Percentiles rank a stretch among this genome's conserved stretches.
Conservation (phyloP, 768 basidiomycete genomes). For the Lentinula guzmanii region DNA sequence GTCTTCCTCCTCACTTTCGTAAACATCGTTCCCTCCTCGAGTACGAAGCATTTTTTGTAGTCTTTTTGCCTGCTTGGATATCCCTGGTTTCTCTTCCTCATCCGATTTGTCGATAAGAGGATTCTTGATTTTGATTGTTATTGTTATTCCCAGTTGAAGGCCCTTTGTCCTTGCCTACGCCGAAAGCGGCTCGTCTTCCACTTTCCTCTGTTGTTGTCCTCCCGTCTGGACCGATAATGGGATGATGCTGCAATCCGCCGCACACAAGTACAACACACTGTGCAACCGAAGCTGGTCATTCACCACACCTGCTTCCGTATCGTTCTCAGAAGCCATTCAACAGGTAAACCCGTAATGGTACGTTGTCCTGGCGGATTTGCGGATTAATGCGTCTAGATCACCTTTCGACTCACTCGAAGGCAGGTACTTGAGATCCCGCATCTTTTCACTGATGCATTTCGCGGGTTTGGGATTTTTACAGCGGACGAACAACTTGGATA, state of each 20-base stretch:
- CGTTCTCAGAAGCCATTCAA: too few relatives aligned
- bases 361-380: too few relatives aligned
- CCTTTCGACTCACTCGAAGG: too few relatives aligned
- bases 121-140: slow-evolving; percentile 69
- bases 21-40: slow-evolving; percentile 74
- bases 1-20: slow-evolving; percentile 82
- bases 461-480: too few relatives aligned
- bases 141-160: slow-evolving; percentile 51
- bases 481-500: too few relatives aligned
- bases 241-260: slow-evolving; percentile 59
- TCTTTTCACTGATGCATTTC: too few relatives aligned
- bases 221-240: slow-evolving; percentile 72
- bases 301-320: too few relatives aligned
- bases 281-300: too few relatives aligned
- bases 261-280: too few relatives aligned
- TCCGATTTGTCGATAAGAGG: slow-evolving; percentile 69
- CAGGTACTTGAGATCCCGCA: too few relatives aligned
- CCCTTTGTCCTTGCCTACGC: slow-evolving; percentile 38
- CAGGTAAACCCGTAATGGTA: too few relatives aligned
- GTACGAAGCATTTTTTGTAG: slow-evolving; percentile 85
- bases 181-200: slow-evolving; percentile 54
- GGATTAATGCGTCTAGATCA: too few relatives aligned
- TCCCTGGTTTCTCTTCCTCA: slow-evolving; percentile 49
- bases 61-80: slow-evolving; percentile 67
- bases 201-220: slow-evolving; percentile 76